phyloP scores from a whole-genome alignment of 257 asterid species.

The Penstemon newberryi region DNA sequence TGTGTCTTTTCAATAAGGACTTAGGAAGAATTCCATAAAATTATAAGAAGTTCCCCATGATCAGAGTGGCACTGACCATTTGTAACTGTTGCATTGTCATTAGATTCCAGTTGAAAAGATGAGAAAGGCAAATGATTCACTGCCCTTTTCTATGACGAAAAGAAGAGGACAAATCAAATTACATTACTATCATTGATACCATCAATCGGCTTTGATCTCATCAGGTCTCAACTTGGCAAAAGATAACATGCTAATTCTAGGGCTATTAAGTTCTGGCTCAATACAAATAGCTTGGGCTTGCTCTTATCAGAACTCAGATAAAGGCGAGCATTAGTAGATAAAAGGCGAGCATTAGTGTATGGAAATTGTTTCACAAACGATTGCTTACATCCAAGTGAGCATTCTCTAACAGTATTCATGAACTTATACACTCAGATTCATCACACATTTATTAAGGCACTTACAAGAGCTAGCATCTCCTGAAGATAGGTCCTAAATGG shows the following conservation, averaged over 20 bases:
- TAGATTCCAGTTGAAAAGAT: too few species aligned
- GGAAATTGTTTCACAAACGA: too few species aligned
- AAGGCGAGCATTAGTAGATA: neutral
- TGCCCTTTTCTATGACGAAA: too few species aligned
- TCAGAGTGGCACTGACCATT: neutral
- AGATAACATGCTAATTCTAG: too few species aligned
- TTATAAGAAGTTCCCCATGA: neutral
- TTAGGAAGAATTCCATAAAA: neutral
- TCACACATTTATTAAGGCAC: slow-evolving; percentile 25
- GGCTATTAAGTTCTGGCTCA: too few species aligned
- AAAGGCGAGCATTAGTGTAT: neutral
- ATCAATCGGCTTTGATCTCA: too few species aligned
- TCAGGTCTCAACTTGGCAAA: too few species aligned
- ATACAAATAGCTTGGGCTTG: neutral
- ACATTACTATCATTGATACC: too few species aligned
- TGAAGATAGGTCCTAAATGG: slow-evolving; percentile 66
- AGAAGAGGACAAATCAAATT: too few species aligned
- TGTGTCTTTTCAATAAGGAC: neutral
- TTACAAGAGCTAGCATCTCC: slow-evolving; percentile 65
- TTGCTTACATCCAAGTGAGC: too few species aligned
- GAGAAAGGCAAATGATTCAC: too few species aligned
- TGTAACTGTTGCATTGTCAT: too few species aligned
- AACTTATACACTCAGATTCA: neutral
- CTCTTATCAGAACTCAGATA: neutral
- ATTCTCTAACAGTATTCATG: neutral